Conservation (phyloP, 1,284 basidiomycete genomes). For the Sporisorium iseilematis-ciliati region DNA sequence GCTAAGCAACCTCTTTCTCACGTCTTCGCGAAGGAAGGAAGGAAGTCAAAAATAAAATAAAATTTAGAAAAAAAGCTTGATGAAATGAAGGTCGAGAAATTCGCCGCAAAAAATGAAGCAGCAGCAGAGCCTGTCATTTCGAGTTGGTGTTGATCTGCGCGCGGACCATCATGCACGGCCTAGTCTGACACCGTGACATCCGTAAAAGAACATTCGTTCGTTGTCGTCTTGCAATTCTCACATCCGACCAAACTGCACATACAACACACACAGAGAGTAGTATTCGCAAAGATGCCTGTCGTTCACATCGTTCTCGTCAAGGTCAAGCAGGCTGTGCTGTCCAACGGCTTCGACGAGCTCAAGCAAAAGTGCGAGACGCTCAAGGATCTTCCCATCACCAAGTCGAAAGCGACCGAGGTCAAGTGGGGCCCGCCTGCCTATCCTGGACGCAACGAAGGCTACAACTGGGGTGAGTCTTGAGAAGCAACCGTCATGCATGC, state of each 20-base stretch:
- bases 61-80: not conserved
- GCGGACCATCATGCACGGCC: slow-evolving; percentile 6
- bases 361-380: slow-evolving; percentile 58
- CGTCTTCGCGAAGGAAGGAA: not conserved
- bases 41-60: not conserved
- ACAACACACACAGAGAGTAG: not conserved
- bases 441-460: slow-evolving; percentile 58
- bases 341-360: slow-evolving; percentile 63
- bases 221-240: not conserved
- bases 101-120: not conserved
- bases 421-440: slow-evolving; percentile 61
- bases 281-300: slow-evolving; percentile 44
- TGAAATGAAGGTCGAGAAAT: not conserved
- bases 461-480: slow-evolving; percentile 56
- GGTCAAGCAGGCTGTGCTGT: slow-evolving; percentile 59
- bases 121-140: not conserved
- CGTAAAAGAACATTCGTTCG: not conserved
- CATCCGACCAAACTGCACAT: not conserved
- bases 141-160: slow-evolving; percentile 1
- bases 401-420: slow-evolving; percentile 52
- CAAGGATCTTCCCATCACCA: slow-evolving; percentile 52
- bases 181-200: not conserved
- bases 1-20: not conserved
- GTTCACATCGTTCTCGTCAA: slow-evolving; percentile 64
- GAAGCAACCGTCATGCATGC: slow-evolving; percentile 2